Evolutionary conservation across 139 green algal genomes (phyloP).

Genomic region (Tetradesmus obliquus): DNA sequence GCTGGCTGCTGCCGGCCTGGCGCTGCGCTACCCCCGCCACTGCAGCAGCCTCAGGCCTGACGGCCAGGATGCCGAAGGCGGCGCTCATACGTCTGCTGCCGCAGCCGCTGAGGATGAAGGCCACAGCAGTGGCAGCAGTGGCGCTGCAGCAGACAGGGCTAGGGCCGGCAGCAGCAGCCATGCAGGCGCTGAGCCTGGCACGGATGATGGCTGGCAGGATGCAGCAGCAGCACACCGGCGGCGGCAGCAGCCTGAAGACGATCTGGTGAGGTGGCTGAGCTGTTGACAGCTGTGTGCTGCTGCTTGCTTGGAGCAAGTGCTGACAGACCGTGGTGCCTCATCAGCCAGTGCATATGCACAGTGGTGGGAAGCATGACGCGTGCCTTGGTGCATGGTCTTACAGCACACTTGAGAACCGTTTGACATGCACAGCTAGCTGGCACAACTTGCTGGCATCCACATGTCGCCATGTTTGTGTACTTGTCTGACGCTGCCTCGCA

Average conservation of each 20-base stretch:
- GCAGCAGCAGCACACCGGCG: conserved; percentile 32
- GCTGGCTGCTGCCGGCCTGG: conserved; percentile 17
- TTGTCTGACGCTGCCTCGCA: not conserved
- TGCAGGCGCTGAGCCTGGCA: not conserved
- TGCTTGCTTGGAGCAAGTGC: not conserved
- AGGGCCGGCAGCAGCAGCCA: not conserved
- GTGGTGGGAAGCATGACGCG: too few relatives aligned
- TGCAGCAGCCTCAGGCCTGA: conserved; percentile 3
- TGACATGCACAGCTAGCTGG: too few relatives aligned
- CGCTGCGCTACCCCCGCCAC: not conserved
- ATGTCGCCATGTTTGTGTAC: not conserved
- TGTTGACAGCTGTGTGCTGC: too few relatives aligned
- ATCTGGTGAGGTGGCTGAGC: not conserved
- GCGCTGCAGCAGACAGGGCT: not conserved
- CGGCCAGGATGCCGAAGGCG: not conserved
- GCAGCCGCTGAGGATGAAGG: not conserved
- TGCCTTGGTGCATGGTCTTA: too few relatives aligned
- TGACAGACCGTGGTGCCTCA: too few relatives aligned
- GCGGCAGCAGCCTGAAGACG: not conserved
- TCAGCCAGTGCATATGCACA: too few relatives aligned
- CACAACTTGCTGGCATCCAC: too few relatives aligned
- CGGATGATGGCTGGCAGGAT: not conserved
- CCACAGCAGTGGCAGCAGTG: not conserved
- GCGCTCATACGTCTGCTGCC: not conserved
- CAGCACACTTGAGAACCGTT: too few relatives aligned